Base-by-base conservation (phyloP, 768 basidiomycete species). In the Mycena belliarum region DNA sequence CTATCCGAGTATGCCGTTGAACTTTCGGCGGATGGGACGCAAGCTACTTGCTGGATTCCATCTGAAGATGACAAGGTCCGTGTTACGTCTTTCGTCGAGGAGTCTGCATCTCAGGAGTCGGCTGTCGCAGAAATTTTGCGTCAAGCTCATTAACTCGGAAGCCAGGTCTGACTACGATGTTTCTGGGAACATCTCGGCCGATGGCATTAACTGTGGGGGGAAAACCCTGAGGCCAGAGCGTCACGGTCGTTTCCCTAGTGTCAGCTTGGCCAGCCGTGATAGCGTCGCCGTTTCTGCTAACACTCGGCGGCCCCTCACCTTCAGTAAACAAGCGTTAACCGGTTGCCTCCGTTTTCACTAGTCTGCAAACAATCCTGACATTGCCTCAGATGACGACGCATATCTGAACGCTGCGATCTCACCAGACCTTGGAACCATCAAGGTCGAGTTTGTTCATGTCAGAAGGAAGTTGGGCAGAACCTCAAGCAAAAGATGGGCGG, bases 21-120 rank as follows among this genome's bases (percentile, higher is more conserved):
- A 26, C 37, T 45, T 25, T 62, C 61, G 3, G 42, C 46, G 10
- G 61, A 53, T 15, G 56, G 52, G 11, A 49, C 7, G 38, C 43
- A 54, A 4, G 52, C 48, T 6, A 47, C 52, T 11, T 58, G 56
- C 43, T 62, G 61, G 52, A 54, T 57, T 16, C 35, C 60, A 5
- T 61, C 60, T 2, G 47, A 53, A 23, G 26, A 40, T 6, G 52
- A 50, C 48, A 56, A 61, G 52, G 60, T 5, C 12, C 29, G 12
- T 6, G 29, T 32, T 6, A 6, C 29, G 29, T 32, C 29, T 32
- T n/a, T 32, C 29, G 29, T 32, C 29, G 6, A 12, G 29, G 12
- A 32, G 6, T 32, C 10, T n/a, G 44, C 15, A 35, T 21, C 11
- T 29, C 12, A 26, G 1, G 11, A n/a, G n/a, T n/a, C 4, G 3